Base-by-base conservation (phyloP, 371 early-diverging fungal genomes). In the Mycotypha africana region DNA sequence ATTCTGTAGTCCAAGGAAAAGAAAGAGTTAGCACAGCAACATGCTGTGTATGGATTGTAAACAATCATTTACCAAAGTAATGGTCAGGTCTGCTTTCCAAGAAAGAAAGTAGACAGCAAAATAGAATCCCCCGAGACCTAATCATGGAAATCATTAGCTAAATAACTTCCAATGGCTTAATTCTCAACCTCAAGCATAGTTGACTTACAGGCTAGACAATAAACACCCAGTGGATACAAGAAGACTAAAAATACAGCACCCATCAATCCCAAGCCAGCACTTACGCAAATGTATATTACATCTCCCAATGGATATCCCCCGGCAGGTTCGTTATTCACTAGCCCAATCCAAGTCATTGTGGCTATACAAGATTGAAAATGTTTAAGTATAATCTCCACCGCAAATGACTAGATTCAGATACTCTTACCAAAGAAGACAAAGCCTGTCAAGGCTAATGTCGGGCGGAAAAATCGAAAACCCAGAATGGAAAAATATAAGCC, bases 401-500 rank as follows among this genome's bases (percentile, higher is more conserved):
- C n/a, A n/a, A n/a, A n/a, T n/a, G n/a, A n/a, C n/a, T 28, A 28
- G 5, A 28, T 28, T 8, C 11, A 28, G 5, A 28, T 17, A 3
- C 24, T 31, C 44, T 45, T 63, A 73, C 73, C 73, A 51, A 71
- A 70, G 36, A 73, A 66, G 21, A 76, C 51, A 40, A 76, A 76
- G 3, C 76, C 76, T n/a, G 58, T 53, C 20, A 73, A 31, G 0
- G 55, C 63, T 10, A 76, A 21, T 3, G 76, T 66, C 19, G 70
- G 69, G 0, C 69, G 65, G 37, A 66, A 64, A 47, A 57, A 66
- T 3, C 69, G 67, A 47, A 53, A 73, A 1, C 69, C 76, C 48
- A 62, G 62, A 12, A 74, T 38, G 15, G 49, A 36, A 31, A 73
- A 62, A 33, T 73, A 57, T 5, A 76, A 25, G 12, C 74, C 76